Evolutionary conservation across 306 rosid genomes (phyloP).

Genomic region (Lathyrus tuberosus): DNA sequence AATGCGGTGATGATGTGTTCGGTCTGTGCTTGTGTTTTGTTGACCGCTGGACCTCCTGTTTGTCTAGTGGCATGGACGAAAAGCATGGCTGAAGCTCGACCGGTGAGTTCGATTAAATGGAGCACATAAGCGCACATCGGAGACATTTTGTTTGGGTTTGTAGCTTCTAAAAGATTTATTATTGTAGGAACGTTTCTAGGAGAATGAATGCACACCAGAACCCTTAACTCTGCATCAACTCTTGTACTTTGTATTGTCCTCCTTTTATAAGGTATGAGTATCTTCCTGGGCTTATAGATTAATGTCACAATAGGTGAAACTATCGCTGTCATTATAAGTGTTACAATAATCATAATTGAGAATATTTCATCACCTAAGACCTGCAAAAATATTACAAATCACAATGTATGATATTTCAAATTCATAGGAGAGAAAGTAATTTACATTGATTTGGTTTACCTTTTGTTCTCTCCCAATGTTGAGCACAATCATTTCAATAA

Average conservation of each 20-base stretch:
- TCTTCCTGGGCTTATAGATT: slow-evolving; percentile 67
- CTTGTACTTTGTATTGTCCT: slow-evolving; percentile 63
- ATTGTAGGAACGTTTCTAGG: slow-evolving; percentile 87
- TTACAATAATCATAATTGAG: slow-evolving; percentile 69
- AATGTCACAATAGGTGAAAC: slow-evolving; percentile 65
- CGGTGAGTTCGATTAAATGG: slow-evolving; percentile 88
- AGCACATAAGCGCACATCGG: slow-evolving; percentile 67
- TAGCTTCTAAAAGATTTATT: slow-evolving; percentile 75
- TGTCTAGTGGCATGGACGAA: slow-evolving; percentile 61
- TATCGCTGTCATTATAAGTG: slow-evolving; percentile 63
- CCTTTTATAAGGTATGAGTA: slow-evolving; percentile 59
- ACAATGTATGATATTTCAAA: not conserved
- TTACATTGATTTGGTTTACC: slow-evolving; percentile 35
- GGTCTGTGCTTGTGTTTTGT: slow-evolving; percentile 76
- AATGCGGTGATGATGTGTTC: slow-evolving; percentile 74
- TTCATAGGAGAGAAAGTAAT: too few species aligned
- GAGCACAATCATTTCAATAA: slow-evolving; percentile 75
- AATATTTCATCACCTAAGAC: slow-evolving; percentile 61
- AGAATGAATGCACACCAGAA: slow-evolving; percentile 67
- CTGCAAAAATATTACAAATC: slow-evolving; percentile 46
- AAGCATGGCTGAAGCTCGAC: slow-evolving; percentile 92
- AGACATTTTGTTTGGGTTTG: slow-evolving; percentile 68
- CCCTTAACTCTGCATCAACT: slow-evolving; percentile 61
- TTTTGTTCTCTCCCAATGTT: slow-evolving; percentile 82
- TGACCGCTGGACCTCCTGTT: slow-evolving; percentile 63